These are phyloP conservation scores for Rhododendron griersonianum DNA, from an alignment of 148 eudicot genomes.

Conservation along the genomic window DNA sequence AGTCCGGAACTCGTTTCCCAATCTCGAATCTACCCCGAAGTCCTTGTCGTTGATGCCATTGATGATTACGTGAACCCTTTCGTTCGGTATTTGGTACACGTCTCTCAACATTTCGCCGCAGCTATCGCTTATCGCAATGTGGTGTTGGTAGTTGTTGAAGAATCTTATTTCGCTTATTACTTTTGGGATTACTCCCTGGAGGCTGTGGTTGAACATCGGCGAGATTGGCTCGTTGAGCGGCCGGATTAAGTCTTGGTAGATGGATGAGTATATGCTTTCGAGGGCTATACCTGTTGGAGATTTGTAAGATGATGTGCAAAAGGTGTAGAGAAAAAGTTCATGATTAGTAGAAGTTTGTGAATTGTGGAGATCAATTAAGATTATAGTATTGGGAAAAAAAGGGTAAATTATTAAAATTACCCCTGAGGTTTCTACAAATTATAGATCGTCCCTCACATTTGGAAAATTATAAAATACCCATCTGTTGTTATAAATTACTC, in stretches of 20 bases:
- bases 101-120: conserved; percentile 45
- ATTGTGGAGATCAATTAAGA: not conserved
- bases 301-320: not conserved
- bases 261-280: conserved; percentile 63
- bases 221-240: conserved; percentile 53
- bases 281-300: conserved; percentile 35
- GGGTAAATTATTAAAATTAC: too few relatives aligned
- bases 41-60: conserved; percentile 68
- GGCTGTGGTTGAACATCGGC: conserved; percentile 47
- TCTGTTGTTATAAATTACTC: too few relatives aligned
- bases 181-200: conserved; percentile 58
- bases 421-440: not conserved
- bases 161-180: conserved; percentile 70
- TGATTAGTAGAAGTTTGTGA: not conserved
- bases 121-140: conserved; percentile 80
- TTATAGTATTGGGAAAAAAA: not conserved
- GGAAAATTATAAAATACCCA: not conserved
- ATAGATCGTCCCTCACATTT: not conserved
- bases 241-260: conserved; percentile 67
- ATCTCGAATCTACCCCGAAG: conserved; percentile 31
- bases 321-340: not conserved
- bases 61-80: conserved; percentile 66
- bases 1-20: conserved; percentile 49
- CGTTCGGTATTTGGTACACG: conserved; percentile 39
- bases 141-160: conserved; percentile 64